Conservation (phyloP, 306 rosid species). For the Lathyrus sativus region DNA sequence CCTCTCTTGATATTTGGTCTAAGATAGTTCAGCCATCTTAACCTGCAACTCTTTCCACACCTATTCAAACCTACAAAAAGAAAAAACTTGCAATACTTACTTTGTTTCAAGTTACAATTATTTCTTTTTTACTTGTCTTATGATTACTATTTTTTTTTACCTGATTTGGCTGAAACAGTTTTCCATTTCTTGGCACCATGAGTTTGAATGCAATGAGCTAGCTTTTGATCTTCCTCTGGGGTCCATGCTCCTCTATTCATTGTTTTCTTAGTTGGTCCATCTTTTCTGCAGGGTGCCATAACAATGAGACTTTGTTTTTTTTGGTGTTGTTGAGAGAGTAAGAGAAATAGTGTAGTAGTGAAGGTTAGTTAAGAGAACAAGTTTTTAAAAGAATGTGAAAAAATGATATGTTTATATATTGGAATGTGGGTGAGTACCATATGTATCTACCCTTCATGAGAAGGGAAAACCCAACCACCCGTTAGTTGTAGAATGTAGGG, state of each 20-base stretch:
- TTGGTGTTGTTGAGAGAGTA: neutral
- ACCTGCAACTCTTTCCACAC: conserved; percentile 67
- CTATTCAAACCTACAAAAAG: conserved; percentile 46
- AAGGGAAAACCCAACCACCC: neutral
- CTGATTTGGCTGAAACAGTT: conserved; percentile 52
- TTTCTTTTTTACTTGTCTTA: neutral
- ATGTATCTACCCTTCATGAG: conserved; percentile 8
- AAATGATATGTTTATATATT: neutral
- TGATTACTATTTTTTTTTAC: conserved; percentile 19
- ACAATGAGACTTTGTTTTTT: neutral
- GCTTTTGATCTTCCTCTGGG: conserved; percentile 57
- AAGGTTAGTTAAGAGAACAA: neutral
- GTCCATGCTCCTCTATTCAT: conserved; percentile 67
- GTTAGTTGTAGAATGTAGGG: neutral
- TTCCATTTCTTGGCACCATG: conserved; percentile 74
- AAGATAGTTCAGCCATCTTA: conserved; percentile 71
- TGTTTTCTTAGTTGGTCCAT: conserved; percentile 37
- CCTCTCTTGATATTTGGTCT: conserved; percentile 79
- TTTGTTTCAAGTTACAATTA: neutral
- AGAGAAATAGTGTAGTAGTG: neutral
- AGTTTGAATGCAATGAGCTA: conserved; percentile 51
- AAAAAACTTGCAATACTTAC: neutral
- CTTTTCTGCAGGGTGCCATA: conserved; percentile 50
- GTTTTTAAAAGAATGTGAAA: neutral
- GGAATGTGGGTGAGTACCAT: neutral